Evolutionary conservation across 441 rosid genomes (phyloP), one percentile per base, ranked within the genome.

Genomic region (Gossypium trilobum): DNA sequence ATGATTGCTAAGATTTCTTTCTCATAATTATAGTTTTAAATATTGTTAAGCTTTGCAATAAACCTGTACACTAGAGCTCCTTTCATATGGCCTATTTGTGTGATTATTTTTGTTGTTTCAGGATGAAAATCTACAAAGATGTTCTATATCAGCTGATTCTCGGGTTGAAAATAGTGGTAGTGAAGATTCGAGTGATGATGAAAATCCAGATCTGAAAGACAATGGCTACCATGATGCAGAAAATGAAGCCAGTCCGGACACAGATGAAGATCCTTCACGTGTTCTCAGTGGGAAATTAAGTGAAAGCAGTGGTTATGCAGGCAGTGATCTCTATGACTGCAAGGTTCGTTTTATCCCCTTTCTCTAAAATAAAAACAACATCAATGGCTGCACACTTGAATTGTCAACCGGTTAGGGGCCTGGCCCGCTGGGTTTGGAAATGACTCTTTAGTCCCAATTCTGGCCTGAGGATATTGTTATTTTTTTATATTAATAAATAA

Each of bases 51-150:
- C 33, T 66, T 46, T 23, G 36, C 71, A 25, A 8, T 50, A 27
- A 36, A 36, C 16, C 23, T 27, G 9, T 9, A 4, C 9, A 22
- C 17, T 14, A 9, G 33, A 14, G 51, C 50, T 73, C 16, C 51
- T 29, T 59, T 55, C 13, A 17, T 25, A 19, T 33, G 68, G 44
- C 17, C 68, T 63, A 14, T 42, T 33, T 39, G 55, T 59, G 46
- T 59, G 23, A 46, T 48, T 42, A 44, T 44, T 59, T 59, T 10
- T 25, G 29, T 23, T 72, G 44, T 72, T 84, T 74, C 91, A 95
- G 99, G 97, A 95, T 80, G 99, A 89, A 74, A 92, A 84, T 84
- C 88, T 91, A 59, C 96, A 88, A 71, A 89, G 99, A 82, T 89
- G 97, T 86, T 95, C 97, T 42, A 87, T 92, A 51, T 92, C 97